phyloP scores from a whole-genome alignment of 2,329 filamentous ascomycete species.

The Diaporthe ampelina region DNA sequence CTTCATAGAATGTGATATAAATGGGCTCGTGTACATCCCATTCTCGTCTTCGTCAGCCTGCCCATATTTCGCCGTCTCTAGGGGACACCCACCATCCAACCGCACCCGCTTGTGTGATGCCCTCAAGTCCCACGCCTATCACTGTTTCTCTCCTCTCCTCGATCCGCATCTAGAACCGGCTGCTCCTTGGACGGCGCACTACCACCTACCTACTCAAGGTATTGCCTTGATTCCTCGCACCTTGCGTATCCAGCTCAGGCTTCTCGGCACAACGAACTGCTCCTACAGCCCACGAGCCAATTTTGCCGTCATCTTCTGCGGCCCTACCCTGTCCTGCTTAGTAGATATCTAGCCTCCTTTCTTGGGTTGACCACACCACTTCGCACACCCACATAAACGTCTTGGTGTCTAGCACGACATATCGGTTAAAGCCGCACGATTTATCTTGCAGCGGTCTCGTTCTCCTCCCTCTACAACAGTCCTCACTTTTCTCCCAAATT shows the following conservation, averaged over 20 bases:
- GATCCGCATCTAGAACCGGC: constrained; percentile 33
- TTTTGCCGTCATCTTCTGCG: constrained; percentile 32
- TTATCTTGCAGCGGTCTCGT: not conserved
- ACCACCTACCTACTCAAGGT: constrained; percentile 42
- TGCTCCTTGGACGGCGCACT: constrained; percentile 29
- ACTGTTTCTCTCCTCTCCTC: constrained; percentile 2
- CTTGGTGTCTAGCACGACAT: not conserved
- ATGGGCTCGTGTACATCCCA: constrained; percentile 30
- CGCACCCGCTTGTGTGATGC: constrained; percentile 14
- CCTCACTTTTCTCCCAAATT: not conserved
- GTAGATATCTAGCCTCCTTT: constrained; percentile 13
- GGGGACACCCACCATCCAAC: constrained; percentile 5
- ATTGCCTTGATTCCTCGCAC: constrained; percentile 23
- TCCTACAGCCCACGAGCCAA: constrained; percentile 8
- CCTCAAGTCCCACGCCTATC: constrained; percentile 12
- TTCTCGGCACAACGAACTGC: constrained; percentile 36
- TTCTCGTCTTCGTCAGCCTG: constrained; percentile 12
- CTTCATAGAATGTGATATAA: constrained; percentile 33
- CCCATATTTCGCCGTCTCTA: constrained; percentile 23
- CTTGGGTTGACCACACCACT: constrained; percentile 25
- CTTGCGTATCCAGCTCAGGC: constrained; percentile 17
- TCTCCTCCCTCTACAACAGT: not conserved
- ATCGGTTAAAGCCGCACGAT: not conserved
- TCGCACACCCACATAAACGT: constrained; percentile 14
- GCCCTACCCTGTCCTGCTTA: constrained; percentile 8